phyloP scores from a whole-genome alignment of 495 filamentous ascomycete genomes.

The Neurospora sp. region DNA sequence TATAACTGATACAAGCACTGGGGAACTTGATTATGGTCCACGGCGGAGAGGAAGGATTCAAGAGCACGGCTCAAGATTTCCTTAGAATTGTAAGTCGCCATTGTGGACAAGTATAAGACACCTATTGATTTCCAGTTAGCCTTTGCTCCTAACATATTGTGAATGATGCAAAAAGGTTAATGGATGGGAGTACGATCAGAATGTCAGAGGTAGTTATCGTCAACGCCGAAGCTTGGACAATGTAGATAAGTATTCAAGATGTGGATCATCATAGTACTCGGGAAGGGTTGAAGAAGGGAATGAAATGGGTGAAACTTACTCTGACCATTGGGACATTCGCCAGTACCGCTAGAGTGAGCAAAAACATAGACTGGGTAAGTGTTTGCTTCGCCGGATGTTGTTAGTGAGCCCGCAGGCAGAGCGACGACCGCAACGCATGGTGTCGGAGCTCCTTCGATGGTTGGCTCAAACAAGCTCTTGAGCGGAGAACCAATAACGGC shows the following conservation, averaged over 20 bases:
- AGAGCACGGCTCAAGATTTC: conserved; percentile 46
- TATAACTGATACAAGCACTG: conserved; percentile 49
- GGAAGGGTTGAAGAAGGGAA: conserved; percentile 6
- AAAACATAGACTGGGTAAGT: conserved; percentile 58
- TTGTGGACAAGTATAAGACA: conserved; percentile 57
- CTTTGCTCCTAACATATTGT: conserved; percentile 11
- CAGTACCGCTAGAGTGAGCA: conserved; percentile 74
- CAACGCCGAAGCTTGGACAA: conserved; percentile 79
- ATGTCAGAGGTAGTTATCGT: conserved; percentile 83
- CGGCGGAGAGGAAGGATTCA: conserved; percentile 37
- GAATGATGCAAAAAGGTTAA: conserved; percentile 9
- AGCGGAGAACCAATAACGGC: conserved; percentile 62
- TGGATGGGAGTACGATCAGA: conserved; percentile 54
- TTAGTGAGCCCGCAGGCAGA: conserved; percentile 47
- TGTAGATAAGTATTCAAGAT: conserved; percentile 97
- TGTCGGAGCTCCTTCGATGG: conserved; percentile 60
- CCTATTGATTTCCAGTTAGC: conserved; percentile 47
- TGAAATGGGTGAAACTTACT: conserved; percentile 49
- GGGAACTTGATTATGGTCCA: conserved; percentile 22
- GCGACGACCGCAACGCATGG: conserved; percentile 68
- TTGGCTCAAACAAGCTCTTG: conserved; percentile 53
- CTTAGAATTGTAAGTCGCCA: conserved; percentile 25
- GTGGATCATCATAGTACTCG: conserved; percentile 63
- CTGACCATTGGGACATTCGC: conserved; percentile 78
- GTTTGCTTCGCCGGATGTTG: conserved; percentile 22